phyloP scores from a whole-genome alignment of 768 basidiomycete genomes.

The Podaxis pistillaris region DNA sequence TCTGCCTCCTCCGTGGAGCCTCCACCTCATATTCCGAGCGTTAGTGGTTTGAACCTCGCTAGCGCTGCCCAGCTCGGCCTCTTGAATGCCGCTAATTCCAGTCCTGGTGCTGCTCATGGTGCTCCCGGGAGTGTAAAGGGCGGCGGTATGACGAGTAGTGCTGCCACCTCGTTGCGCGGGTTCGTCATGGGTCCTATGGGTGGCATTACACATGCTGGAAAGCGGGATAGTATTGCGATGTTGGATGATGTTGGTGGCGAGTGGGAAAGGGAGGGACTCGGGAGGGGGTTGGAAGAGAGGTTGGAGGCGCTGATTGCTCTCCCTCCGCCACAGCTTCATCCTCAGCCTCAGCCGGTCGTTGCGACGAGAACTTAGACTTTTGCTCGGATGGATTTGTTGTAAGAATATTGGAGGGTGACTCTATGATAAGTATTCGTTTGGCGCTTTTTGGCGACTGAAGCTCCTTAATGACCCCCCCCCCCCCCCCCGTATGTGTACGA shows the following conservation, averaged over 20 bases:
- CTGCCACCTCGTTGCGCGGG: background rate
- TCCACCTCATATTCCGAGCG: constrained; percentile 72
- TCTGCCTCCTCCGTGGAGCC: constrained; percentile 54
- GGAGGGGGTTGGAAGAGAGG: constrained; percentile 79
- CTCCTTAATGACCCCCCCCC: background rate
- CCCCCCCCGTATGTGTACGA: background rate
- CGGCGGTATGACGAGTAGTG: constrained; percentile 1
- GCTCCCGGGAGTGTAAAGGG: background rate
- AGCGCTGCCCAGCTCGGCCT: background rate
- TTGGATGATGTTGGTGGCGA: constrained; percentile 75
- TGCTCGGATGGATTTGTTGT: background rate
- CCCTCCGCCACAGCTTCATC: background rate
- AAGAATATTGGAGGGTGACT: background rate
- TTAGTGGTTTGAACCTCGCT: constrained; percentile 41
- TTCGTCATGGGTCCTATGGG: constrained; percentile 18
- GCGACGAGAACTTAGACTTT: background rate
- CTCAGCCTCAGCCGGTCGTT: background rate
- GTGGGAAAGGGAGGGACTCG: constrained; percentile 85
- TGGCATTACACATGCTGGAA: constrained; percentile 26
- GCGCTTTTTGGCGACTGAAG: background rate
- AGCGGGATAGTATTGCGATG: constrained; percentile 39
- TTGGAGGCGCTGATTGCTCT: constrained; percentile 42
- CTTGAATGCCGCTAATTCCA: constrained; percentile 9
- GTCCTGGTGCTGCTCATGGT: constrained; percentile 14
- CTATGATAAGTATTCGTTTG: background rate